Percentiles rank a stretch among this genome's conserved stretches.
Conservation (phyloP, 768 basidiomycete genomes). For the Cyclocybe cylindracea region DNA sequence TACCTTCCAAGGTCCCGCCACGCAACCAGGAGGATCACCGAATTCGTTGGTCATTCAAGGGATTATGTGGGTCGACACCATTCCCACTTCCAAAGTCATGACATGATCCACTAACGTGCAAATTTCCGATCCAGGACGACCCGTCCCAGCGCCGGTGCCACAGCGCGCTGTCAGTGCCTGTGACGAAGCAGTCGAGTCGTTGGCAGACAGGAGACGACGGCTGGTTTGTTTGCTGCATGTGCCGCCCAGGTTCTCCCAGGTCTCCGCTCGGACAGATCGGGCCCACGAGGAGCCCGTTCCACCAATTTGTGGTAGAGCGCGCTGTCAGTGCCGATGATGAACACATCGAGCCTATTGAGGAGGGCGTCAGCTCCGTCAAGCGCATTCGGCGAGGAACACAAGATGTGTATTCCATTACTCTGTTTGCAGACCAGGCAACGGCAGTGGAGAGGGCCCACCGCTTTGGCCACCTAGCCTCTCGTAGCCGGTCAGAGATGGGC, state of each 20-base stretch:
- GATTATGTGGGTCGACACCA: too few relatives aligned
- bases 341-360: neutral
- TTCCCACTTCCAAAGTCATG: too few relatives aligned
- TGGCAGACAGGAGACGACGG: neutral
- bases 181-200: neutral
- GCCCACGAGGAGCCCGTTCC: neutral
- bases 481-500: neutral
- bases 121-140: too few relatives aligned
- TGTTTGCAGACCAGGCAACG: neutral
- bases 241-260: neutral
- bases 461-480: neutral
- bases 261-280: neutral
- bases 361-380: neutral
- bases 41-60: too few relatives aligned
- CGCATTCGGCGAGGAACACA: neutral
- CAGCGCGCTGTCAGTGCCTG: neutral
- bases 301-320: neutral
- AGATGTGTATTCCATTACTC: neutral
- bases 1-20: too few relatives aligned
- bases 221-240: neutral
- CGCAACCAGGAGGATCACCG: too few relatives aligned
- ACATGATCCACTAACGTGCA: too few relatives aligned
- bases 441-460: neutral
- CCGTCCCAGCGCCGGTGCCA: neutral
- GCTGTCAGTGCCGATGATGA: neutral